Percentiles rank a stretch among this genome's conserved stretches.
Evolutionary conservation across 2,329 filamentous ascomycete genomes (phyloP).

Genomic region (Sclerotinia glacialis): DNA sequence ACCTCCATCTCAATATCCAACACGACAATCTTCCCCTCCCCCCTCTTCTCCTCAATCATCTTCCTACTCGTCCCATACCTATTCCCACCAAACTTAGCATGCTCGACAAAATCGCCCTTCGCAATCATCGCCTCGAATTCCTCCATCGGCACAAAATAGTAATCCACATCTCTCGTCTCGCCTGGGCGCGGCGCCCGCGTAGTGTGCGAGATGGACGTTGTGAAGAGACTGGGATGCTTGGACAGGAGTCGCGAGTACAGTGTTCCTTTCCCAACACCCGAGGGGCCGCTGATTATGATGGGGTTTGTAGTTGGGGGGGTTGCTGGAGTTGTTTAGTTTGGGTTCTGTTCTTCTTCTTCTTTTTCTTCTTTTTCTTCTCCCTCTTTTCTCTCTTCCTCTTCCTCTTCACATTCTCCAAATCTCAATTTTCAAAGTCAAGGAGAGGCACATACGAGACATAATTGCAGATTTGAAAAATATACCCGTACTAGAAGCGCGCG

Average conservation of each 20-base stretch:
- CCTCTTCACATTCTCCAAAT: no score
- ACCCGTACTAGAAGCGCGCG: no score
- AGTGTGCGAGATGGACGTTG: constrained; percentile 68
- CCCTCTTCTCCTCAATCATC: constrained; percentile 68
- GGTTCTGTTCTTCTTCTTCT: neutral
- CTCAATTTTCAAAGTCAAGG: neutral
- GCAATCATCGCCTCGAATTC: constrained; percentile 66
- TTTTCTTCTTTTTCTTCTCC: no score
- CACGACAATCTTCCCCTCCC: constrained; percentile 71
- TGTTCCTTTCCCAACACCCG: constrained; percentile 78
- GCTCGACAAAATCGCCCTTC: constrained; percentile 77
- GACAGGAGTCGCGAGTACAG: constrained; percentile 70
- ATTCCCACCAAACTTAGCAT: constrained; percentile 80
- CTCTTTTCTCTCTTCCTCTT: neutral
- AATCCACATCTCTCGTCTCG: constrained; percentile 74
- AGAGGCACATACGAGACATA: constrained; percentile 32
- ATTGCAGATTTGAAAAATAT: neutral
- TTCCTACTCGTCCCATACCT: constrained; percentile 80
- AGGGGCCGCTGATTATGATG: constrained; percentile 76
- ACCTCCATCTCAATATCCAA: constrained; percentile 98
- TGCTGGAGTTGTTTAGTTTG: constrained; percentile 17
- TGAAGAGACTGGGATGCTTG: constrained; percentile 54
- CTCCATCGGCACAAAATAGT: constrained; percentile 70
- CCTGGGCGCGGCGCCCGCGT: constrained; percentile 73
- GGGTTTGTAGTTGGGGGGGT: constrained; percentile 43